Percentiles rank a stretch among this genome's conserved stretches.
These are phyloP conservation scores for Tylopilus rubrobrunneus DNA, from an alignment of 768 basidiomycete species.

Conservation along the genomic window DNA sequence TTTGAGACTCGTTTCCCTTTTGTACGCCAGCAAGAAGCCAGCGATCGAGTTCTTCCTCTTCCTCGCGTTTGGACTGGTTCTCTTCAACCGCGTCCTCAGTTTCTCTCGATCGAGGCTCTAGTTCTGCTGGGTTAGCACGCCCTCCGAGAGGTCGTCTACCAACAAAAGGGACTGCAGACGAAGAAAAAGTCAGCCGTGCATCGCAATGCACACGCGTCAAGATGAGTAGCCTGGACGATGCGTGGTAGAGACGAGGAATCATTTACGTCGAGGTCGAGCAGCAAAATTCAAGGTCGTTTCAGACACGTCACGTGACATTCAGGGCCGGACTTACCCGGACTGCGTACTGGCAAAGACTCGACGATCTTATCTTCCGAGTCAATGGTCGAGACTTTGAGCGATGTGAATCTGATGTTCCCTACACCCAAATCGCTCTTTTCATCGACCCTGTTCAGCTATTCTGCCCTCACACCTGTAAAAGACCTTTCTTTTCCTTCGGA, in stretches of 20 bases:
- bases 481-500: constrained; percentile 39
- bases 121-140: background rate
- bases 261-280: constrained; percentile 4
- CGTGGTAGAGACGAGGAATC: constrained; percentile 20
- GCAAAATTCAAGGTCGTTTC: constrained; percentile 21
- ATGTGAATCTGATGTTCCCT: background rate
- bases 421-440: constrained; percentile 29
- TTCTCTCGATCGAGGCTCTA: background rate
- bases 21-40: constrained; percentile 14
- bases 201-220: constrained; percentile 9
- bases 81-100: constrained; percentile 6
- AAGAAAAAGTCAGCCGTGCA: constrained; percentile 18
- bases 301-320: constrained; percentile 22
- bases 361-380: too few relatives aligned
- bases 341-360: too few relatives aligned
- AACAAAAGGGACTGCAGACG: constrained; percentile 12
- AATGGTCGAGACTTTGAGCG: background rate
- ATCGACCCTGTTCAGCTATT: constrained; percentile 48
- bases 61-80: background rate
- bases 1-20: constrained; percentile 17
- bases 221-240: constrained; percentile 9
- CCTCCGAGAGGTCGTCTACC: constrained; percentile 10
- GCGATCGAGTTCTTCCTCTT: constrained; percentile 15
- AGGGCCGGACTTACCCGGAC: too few relatives aligned
- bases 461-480: constrained; percentile 45